A percentile compares a stretch with the other conserved stretches of the same genome.
Evolutionary conservation across 2,329 filamentous ascomycete species (phyloP).

Genomic region (Aspergillus niger): DNA sequence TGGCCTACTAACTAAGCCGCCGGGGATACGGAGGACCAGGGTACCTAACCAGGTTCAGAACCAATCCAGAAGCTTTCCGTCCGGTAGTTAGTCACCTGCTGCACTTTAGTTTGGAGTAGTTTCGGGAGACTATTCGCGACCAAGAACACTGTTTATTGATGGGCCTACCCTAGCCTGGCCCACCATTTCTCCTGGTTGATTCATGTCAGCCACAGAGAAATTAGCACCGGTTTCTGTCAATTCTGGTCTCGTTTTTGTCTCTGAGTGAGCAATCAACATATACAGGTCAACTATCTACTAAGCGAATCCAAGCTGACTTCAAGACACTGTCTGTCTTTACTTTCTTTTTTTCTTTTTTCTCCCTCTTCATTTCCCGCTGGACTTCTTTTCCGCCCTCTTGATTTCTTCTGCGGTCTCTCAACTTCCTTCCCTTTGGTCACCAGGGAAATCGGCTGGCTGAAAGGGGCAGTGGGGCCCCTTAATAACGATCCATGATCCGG

Average conservation of each 20-base stretch:
- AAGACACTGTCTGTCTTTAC: conserved; percentile 5
- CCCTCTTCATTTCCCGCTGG: neutral
- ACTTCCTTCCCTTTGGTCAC: conserved; percentile 12
- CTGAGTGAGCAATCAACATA: neutral
- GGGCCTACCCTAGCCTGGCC: conserved; percentile 9
- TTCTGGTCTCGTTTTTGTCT: conserved; percentile 10
- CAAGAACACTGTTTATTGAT: conserved; percentile 21
- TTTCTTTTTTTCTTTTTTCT: conserved; percentile 9
- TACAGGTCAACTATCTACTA: neutral
- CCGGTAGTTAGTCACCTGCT: conserved; percentile 18
- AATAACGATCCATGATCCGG: conserved; percentile 22
- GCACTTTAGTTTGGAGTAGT: conserved; percentile 14
- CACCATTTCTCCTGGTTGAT: conserved; percentile 20
- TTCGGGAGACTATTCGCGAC: conserved; percentile 16
- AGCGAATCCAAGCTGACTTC: neutral
- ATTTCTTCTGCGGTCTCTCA: neutral
- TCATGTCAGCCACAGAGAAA: conserved; percentile 16
- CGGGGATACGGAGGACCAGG: conserved; percentile 3
- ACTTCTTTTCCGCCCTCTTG: neutral
- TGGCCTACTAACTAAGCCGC: neutral
- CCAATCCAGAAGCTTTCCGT: conserved; percentile 19
- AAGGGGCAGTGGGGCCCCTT: conserved; percentile 20
- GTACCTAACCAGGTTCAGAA: conserved; percentile 12
- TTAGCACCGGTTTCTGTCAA: conserved; percentile 12
- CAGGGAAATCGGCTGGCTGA: conserved; percentile 20